Evolutionary conservation across 1,284 basidiomycete genomes (phyloP).

Genomic region (Ustilago cynodontis): DNA sequence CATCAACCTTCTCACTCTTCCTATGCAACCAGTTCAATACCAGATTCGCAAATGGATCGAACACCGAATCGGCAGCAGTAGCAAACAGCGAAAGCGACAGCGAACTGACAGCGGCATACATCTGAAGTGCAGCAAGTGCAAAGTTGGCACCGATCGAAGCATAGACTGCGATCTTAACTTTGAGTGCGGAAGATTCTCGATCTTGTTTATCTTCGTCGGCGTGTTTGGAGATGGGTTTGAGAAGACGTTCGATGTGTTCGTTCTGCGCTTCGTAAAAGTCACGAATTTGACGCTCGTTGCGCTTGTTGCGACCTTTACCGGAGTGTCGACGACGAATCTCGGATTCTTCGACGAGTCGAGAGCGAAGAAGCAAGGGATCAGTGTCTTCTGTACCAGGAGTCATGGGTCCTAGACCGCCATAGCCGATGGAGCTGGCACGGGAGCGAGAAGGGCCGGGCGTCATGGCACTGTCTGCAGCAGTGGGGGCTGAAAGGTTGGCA

Average conservation of each 20-base stretch:
- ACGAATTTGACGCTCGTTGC: conserved; percentile 73
- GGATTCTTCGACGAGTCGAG: conserved; percentile 70
- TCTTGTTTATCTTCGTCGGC: conserved; percentile 79
- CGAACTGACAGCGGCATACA: conserved; percentile 85
- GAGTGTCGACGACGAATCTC: conserved; percentile 68
- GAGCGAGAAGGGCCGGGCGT: conserved; percentile 26
- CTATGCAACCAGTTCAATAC: conserved; percentile 85
- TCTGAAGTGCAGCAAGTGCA: conserved; percentile 72
- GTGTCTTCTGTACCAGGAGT: conserved; percentile 50
- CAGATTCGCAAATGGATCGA: conserved; percentile 89
- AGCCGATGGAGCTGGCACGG: conserved; percentile 44
- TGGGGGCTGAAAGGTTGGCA: conserved; percentile 12
- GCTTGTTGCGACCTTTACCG: conserved; percentile 67
- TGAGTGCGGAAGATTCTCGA: conserved; percentile 75
- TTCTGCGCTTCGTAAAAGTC: conserved; percentile 87
- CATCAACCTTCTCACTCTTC: conserved; percentile 80
- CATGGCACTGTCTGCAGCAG: background rate
- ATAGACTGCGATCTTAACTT: conserved; percentile 82
- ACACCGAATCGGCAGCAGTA: conserved; percentile 87
- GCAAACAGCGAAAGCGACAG: conserved; percentile 88
- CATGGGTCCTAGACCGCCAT: conserved; percentile 21
- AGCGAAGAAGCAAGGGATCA: conserved; percentile 72
- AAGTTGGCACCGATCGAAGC: conserved; percentile 83
- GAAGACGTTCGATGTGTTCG: conserved; percentile 82
- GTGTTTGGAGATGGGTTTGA: conserved; percentile 90